Evolutionary conservation across 1,284 basidiomycete species (phyloP).

Genomic region (Polyporus tsugae): DNA sequence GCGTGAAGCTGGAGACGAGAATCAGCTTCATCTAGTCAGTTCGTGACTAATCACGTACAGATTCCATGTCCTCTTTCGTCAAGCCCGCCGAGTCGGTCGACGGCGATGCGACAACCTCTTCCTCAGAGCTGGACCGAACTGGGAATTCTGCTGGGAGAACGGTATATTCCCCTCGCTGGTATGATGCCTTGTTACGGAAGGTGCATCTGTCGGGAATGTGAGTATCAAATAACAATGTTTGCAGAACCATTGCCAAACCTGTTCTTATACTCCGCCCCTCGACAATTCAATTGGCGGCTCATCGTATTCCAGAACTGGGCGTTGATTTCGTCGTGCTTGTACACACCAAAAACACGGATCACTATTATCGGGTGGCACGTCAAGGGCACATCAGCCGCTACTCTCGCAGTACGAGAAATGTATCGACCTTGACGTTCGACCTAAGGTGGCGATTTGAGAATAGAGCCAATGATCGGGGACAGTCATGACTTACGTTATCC

Average conservation of each 20-base stretch:
- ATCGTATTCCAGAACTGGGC: constrained; percentile 63
- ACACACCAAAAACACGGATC: constrained; percentile 67
- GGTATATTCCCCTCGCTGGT: not conserved
- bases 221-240: not conserved
- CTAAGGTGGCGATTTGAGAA: constrained; percentile 29
- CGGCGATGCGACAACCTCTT: not conserved
- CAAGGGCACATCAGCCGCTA: not conserved
- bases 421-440: constrained; percentile 61
- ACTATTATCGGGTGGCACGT: constrained; percentile 46
- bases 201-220: not conserved
- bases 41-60: constrained; percentile 43
- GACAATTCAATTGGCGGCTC: constrained; percentile 56
- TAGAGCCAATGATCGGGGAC: constrained; percentile 6
- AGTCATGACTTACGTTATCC: constrained; percentile 48
- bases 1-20: constrained; percentile 50
- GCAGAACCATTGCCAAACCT: constrained; percentile 43
- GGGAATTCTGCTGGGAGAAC: not conserved
- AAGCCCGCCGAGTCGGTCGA: not conserved
- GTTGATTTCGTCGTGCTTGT: constrained; percentile 66
- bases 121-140: constrained; percentile 29
- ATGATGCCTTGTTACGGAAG: not conserved
- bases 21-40: not conserved
- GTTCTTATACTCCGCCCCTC: constrained; percentile 61
- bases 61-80: constrained; percentile 50
- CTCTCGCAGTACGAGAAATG: too few relatives aligned